Base-by-base conservation (phyloP, 2,329 filamentous ascomycete species). In the Cytospora leucostoma region DNA sequence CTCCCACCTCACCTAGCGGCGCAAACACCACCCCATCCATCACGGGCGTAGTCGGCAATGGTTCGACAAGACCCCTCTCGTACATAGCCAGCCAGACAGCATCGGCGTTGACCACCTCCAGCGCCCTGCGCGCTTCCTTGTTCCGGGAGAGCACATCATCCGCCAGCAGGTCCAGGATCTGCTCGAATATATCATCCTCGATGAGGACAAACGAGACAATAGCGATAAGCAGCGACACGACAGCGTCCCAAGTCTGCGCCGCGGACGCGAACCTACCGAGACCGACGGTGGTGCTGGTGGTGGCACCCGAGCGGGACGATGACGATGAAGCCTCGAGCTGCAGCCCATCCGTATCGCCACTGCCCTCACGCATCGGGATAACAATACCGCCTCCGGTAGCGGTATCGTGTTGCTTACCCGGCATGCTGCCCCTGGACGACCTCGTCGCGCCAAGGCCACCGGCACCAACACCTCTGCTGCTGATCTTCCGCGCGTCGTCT, bases 11-110 rank as follows among this genome's bases (percentile, higher is more conserved):
- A 13, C 59, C 38, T 63, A 73, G 47, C 12, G 59, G 63, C 12
- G 62, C 65, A 70, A 83, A 83, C 5, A 67, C 69, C 50, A 76
- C 71, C 0, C 79, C 81, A 6, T 81, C 76, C 68, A 83, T 69
- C 27, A 73, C 68, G 10, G 82, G 82, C 12, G 71, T n/a, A n/a
- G n/a, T 73, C 49, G 74, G 71, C 62, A 73, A 68, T 66, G 68
- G 70, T 59, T 77, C 69, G 40, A 79, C 70, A 64, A 75, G 67
- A 11, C 82, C 80, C 60, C 74, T 73, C 69, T 83, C 76, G 62
- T 84, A 82, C 70, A 84, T 74, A 49, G 79, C 78, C 67, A 94
- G 75, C 92, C 92, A 96, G 4, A 95, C 88, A 1, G 89, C 88
- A 77, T 95, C 91, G 1, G 82, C 78, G 73, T 94, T 93, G 59